phyloP scores from a whole-genome alignment of 2,329 filamentous ascomycete species.

The Cladosporium sp. region DNA sequence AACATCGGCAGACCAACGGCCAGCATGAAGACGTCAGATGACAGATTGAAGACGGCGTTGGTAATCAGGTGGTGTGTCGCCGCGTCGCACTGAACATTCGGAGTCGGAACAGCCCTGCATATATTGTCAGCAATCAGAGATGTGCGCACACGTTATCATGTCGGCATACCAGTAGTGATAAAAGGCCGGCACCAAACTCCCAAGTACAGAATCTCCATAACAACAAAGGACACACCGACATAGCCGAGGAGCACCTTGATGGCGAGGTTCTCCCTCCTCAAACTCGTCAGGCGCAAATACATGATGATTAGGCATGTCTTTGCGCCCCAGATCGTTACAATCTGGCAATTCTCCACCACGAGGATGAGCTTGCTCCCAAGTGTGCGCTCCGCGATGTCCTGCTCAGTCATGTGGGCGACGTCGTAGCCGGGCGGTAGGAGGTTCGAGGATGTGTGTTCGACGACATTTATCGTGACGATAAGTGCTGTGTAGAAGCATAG shows the following conservation, averaged over 20 bases:
- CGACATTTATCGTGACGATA: conserved; percentile 45
- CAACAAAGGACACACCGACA: conserved; percentile 30
- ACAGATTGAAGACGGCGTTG: conserved; percentile 41
- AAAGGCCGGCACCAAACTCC: conserved; percentile 39
- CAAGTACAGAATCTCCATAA: conserved; percentile 39
- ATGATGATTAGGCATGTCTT: conserved; percentile 36
- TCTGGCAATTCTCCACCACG: conserved; percentile 37
- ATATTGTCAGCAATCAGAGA: neutral
- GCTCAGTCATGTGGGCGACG: conserved; percentile 34
- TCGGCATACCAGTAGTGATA: conserved; percentile 33
- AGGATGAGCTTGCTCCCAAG: conserved; percentile 37
- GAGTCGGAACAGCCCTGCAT: conserved; percentile 22
- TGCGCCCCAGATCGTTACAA: conserved; percentile 35
- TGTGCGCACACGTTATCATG: no score
- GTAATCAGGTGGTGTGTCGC: conserved; percentile 36
- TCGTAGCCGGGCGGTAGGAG: conserved; percentile 44
- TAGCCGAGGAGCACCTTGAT: conserved; percentile 34
- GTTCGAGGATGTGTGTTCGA: conserved; percentile 38
- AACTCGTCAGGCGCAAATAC: conserved; percentile 35
- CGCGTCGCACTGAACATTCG: conserved; percentile 38
- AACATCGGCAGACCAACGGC: conserved; percentile 43
- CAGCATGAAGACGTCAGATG: conserved; percentile 43
- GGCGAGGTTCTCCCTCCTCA: conserved; percentile 32
- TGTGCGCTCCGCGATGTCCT: conserved; percentile 23
- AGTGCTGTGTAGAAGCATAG: conserved; percentile 47